phyloP scores from a whole-genome alignment of 305 asterid genomes.

The Lippia alba region DNA sequence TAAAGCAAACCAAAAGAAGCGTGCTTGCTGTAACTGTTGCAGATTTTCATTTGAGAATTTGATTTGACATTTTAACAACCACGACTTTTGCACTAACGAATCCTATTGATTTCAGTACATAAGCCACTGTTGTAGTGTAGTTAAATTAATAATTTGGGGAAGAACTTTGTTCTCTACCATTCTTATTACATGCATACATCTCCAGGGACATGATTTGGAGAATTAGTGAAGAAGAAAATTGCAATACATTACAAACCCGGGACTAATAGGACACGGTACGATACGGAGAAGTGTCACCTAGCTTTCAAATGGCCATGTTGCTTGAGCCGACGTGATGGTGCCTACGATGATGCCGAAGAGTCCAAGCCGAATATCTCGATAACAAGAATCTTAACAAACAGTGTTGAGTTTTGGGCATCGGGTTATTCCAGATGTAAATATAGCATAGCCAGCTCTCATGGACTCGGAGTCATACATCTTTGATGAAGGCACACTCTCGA shows the following conservation, averaged over 20 bases:
- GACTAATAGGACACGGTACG: not conserved
- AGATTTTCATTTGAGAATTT: not conserved
- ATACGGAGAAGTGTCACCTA: slow-evolving; percentile 3
- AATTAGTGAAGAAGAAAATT: slow-evolving; percentile 14
- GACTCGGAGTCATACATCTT: slow-evolving; percentile 86
- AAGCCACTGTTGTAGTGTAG: no score
- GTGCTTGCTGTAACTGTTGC: not conserved
- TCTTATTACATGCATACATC: no score
- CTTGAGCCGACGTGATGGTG: slow-evolving; percentile 86
- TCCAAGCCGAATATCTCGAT: slow-evolving; percentile 84
- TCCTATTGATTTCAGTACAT: no score
- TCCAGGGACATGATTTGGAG: no score
- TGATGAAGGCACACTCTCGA: slow-evolving; percentile 83
- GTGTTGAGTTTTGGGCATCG: slow-evolving; percentile 82
- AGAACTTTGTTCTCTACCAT: slow-evolving; percentile 2
- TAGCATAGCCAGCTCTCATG: slow-evolving; percentile 96
- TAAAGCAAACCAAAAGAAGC: not conserved
- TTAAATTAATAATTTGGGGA: not conserved
- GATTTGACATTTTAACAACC: slow-evolving; percentile 11
- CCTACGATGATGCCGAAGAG: slow-evolving; percentile 81
- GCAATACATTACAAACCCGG: slow-evolving; percentile 22
- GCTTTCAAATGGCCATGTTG: slow-evolving; percentile 75
- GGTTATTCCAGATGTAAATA: slow-evolving; percentile 96
- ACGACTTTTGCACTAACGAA: no score
- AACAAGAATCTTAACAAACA: slow-evolving; percentile 81